Evolutionary conservation across 176 grass and related monocot genomes (phyloP), one percentile per base, ranked within the genome.

Genomic region (Phragmites australis): DNA sequence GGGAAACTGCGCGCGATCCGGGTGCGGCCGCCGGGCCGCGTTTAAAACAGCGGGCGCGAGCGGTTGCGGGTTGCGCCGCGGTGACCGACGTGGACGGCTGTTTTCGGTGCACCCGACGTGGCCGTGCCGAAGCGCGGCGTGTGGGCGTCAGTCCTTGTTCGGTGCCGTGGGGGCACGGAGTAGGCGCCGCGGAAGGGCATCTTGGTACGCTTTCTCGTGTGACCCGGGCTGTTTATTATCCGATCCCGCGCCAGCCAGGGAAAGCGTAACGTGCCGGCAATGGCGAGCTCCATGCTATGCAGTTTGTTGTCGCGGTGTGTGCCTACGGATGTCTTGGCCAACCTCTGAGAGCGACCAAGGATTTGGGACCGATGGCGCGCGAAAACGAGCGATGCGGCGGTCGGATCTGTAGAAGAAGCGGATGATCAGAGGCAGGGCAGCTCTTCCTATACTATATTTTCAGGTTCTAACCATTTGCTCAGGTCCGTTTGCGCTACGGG

Each of bases 21-120:
- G 11, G 82, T 47, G 87, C 87, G 65, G 82, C 87, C 78, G 71
- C 72, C 65, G n/a, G 82, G 56, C 71, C 18, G 69, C 60, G 54
- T 68, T 65, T 76, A 70, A 78, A 85, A 89, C 70, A 46, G 77
- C 87, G 64, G 55, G 54, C 74, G 70, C 82, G 72, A 45, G 45
- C 80, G n/a, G n/a, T n/a, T n/a, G n/a, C n/a, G n/a, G n/a, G n/a
- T n/a, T n/a, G 68, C 32, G 48, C 60, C 8, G 5, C 39, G 22
- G 32, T 65, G 48, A 5, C 21, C 60, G 78, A 82, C 68, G 68
- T 79, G 82, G 87, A 63, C 3, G 42, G 77, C 77, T 70, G 82
- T 45, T 89, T 81, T 15, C 8, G 26, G 15, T 2, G 68, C 8
- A 26, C 9, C 8, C 7, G 12, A 8, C 49, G 69, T 23, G 39